Percentiles rank a stretch among this genome's conserved stretches.
phyloP scores from a whole-genome alignment of 2,329 filamentous ascomycete genomes.

The Penicillium polonicum region DNA sequence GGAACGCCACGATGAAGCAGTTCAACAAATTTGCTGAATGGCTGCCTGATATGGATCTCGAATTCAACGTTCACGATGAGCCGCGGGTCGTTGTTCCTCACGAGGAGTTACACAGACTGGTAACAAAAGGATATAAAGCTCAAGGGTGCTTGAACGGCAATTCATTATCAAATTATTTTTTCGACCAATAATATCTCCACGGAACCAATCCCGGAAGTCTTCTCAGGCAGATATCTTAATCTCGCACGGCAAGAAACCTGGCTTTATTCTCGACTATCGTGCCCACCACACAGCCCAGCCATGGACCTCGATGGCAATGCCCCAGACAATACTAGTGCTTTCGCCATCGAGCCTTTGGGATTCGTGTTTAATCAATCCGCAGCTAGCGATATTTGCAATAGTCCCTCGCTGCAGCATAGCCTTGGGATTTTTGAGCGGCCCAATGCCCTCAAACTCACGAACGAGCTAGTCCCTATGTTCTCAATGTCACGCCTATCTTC shows the following conservation, averaged over 20 bases:
- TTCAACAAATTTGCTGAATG: too few relatives aligned
- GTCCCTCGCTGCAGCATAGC: background rate
- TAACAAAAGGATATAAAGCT: background rate
- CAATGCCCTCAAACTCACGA: background rate
- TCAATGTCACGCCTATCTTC: background rate
- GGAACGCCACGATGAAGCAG: too few relatives aligned
- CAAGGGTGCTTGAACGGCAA: background rate
- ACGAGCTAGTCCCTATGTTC: background rate
- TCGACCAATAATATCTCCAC: background rate
- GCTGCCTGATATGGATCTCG: background rate
- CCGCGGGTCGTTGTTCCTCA: background rate
- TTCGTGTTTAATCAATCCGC: background rate
- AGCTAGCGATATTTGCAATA: background rate
- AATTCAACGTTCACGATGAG: background rate
- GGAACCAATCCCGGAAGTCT: background rate
- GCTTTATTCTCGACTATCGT: background rate
- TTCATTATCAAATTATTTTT: too few relatives aligned
- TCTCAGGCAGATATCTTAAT: background rate
- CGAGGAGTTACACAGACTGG: background rate
- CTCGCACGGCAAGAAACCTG: background rate
- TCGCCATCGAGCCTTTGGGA: background rate
- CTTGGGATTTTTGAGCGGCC: background rate
- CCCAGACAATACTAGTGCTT: background rate
- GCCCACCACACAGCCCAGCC: background rate
- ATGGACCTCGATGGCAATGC: background rate